phyloP scores from a whole-genome alignment of 169 alveolate species.

The Cyclospora cayetanensis region DNA sequence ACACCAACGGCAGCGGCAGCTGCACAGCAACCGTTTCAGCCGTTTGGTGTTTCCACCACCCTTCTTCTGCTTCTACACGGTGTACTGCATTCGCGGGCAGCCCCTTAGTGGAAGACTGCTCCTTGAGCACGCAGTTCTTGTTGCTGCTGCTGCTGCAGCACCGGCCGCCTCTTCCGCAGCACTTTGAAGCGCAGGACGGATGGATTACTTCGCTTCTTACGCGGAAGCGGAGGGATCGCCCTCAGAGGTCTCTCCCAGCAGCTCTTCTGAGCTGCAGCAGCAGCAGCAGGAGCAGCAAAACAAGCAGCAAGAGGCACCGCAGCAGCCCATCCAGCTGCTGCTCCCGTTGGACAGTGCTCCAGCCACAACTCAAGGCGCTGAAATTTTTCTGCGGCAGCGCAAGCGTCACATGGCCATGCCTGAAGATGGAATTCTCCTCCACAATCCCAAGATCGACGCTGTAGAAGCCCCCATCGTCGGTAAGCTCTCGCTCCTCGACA shows the following conservation, averaged over 20 bases:
- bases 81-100: neutral
- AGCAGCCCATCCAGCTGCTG: conserved; percentile 12
- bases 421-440: neutral
- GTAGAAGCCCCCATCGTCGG: conserved; percentile 53
- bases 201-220: conserved; percentile 42
- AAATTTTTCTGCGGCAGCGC: conserved; percentile 10
- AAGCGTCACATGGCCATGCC: neutral
- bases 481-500: neutral
- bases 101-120: too few relatives aligned
- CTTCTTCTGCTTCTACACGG: neutral
- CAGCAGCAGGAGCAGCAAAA: neutral
- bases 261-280: neutral
- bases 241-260: neutral
- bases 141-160: neutral
- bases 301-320: neutral
- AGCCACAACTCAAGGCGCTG: neutral
- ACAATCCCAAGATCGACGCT: conserved; percentile 50
- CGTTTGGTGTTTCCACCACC: neutral
- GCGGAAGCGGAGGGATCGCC: conserved; percentile 17
- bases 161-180: neutral
- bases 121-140: neutral
- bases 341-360: conserved; percentile 46
- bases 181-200: neutral
- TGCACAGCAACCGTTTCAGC: neutral
- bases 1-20: neutral